Conservation (phyloP, 805 yeast genomes). For the Hanseniaspora vineae region DNA sequence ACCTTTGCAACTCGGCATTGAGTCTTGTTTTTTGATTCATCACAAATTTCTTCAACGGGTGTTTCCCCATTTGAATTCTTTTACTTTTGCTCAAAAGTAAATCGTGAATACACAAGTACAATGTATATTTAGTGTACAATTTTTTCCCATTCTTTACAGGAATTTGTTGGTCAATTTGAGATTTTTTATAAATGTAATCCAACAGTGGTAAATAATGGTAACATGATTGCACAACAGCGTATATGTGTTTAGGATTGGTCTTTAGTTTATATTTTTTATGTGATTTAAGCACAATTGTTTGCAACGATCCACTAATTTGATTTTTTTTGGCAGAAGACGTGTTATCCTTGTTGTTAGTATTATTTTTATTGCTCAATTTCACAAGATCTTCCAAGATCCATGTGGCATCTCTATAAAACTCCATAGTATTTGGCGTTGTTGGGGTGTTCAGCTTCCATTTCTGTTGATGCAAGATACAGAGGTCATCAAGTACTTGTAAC, state of each 20-base stretch:
- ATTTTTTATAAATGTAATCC: conserved; percentile 45
- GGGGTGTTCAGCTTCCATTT: too few relatives aligned
- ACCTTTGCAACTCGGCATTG: conserved; percentile 66
- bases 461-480: too few relatives aligned
- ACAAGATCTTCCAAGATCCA: conserved; percentile 25
- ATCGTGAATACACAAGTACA: conserved; percentile 64
- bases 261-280: conserved; percentile 34
- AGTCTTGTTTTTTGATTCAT: conserved; percentile 69
- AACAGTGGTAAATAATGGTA: conserved; percentile 58
- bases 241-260: conserved; percentile 72
- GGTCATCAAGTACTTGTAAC: too few relatives aligned
- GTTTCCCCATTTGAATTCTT: conserved; percentile 80
- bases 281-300: conserved; percentile 37
- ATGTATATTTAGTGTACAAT: conserved; percentile 26
- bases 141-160: conserved; percentile 36
- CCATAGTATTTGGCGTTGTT: too few relatives aligned
- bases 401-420: conserved; percentile 29
- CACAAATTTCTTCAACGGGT: conserved; percentile 70
- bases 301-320: conserved; percentile 39
- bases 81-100: conserved; percentile 61
- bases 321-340: conserved; percentile 20
- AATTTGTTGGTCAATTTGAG: conserved; percentile 44
- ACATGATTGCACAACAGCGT: conserved; percentile 72
- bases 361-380: conserved; percentile 1
- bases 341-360: not conserved